Conservation (phyloP, 1,139 yeast genomes). For the Nematodospora anomalae region DNA sequence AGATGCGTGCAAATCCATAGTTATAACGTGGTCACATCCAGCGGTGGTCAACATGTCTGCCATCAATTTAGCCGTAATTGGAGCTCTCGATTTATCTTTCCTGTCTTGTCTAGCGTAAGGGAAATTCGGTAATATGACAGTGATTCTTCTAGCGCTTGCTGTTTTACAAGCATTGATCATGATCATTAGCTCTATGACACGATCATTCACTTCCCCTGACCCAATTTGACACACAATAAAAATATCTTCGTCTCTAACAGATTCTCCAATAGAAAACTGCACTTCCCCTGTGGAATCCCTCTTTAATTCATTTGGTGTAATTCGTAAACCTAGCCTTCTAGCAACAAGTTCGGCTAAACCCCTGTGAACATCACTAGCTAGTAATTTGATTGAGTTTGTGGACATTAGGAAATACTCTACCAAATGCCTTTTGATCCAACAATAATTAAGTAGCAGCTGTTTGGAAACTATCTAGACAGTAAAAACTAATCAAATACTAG, state of each 20-base stretch:
- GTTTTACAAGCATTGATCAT: conserved; percentile 76
- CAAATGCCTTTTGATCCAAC: too few relatives aligned
- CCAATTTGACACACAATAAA: conserved; percentile 92
- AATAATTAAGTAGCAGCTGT: background rate
- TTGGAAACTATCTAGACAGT: conserved; percentile 2
- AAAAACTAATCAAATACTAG: background rate
- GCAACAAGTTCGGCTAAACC: conserved; percentile 80
- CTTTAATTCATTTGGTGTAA: conserved; percentile 66
- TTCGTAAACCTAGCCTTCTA: conserved; percentile 56
- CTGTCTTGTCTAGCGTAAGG: conserved; percentile 85
- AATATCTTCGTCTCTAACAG: conserved; percentile 95
- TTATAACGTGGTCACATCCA: conserved; percentile 78
- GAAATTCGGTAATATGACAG: conserved; percentile 77
- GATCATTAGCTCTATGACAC: conserved; percentile 67
- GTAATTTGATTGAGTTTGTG: conserved; percentile 79
- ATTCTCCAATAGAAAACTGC: conserved; percentile 75
- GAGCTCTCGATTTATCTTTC: conserved; percentile 79
- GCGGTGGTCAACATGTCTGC: conserved; percentile 78
- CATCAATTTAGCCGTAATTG: conserved; percentile 75
- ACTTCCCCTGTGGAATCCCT: conserved; percentile 74
- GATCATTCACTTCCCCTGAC: conserved; percentile 72
- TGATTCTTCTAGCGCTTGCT: conserved; percentile 76
- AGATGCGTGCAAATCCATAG: conserved; percentile 83
- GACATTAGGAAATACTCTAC: conserved; percentile 44
- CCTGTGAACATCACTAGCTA: conserved; percentile 92